Conservation (phyloP, 2,329 filamentous ascomycete species). For the Colletotrichum sp. region DNA sequence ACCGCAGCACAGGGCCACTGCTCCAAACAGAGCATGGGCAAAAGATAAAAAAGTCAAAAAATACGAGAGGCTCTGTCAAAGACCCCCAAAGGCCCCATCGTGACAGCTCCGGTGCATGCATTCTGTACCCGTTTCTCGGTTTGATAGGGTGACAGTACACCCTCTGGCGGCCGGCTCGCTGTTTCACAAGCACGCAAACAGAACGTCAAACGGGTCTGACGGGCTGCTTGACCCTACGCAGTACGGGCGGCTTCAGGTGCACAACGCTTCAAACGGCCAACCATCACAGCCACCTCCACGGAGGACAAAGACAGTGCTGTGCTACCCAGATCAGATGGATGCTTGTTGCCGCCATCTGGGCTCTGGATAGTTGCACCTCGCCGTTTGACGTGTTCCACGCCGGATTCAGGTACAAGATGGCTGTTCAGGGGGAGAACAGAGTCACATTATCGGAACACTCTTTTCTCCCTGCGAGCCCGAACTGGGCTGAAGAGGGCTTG, state of each 20-base stretch:
- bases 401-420: slow-evolving; percentile 10
- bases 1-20: slow-evolving; percentile 1
- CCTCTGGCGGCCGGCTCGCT: neutral
- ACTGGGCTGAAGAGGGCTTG: neutral
- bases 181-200: slow-evolving; percentile 17
- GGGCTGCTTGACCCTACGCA: neutral
- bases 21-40: neutral
- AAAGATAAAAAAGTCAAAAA: neutral
- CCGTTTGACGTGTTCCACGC: slow-evolving; percentile 3
- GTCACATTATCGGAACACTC: neutral
- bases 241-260: slow-evolving; percentile 10
- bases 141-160: slow-evolving; percentile 14
- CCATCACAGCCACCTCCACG: slow-evolving; percentile 15
- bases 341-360: neutral
- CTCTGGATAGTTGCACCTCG: neutral
- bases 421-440: neutral
- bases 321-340: neutral
- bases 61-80: slow-evolving; percentile 13
- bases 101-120: neutral
- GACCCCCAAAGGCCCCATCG: neutral
- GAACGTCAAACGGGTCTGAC: slow-evolving; percentile 17
- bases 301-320: neutral
- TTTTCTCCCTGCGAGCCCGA: neutral
- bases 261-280: slow-evolving; percentile 10
- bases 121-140: neutral